Evolutionary conservation across 148 eudicot species (phyloP).

Genomic region (Vaccinium myrtillus): DNA sequence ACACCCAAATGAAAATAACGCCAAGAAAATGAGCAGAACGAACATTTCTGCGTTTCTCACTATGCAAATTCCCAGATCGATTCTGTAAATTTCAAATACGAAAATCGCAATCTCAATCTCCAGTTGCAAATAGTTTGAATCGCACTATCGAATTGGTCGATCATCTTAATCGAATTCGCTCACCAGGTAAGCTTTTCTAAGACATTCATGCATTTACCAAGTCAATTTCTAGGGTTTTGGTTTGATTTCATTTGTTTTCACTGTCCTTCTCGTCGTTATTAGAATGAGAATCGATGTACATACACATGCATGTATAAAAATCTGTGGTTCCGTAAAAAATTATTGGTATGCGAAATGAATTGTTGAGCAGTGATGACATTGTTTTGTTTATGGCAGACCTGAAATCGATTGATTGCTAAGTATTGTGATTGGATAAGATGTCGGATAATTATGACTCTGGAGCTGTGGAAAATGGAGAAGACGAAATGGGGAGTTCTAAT

Average conservation of each 20-base stretch:
- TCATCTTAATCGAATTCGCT: neutral
- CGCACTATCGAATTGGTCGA: neutral
- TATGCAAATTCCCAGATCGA: slow-evolving; percentile 8
- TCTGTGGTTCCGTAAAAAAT: neutral
- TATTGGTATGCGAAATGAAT: neutral
- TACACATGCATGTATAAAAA: neutral
- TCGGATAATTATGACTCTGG: slow-evolving; percentile 31
- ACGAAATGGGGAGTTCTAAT: slow-evolving; percentile 19
- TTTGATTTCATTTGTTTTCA: neutral
- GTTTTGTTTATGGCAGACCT: neutral
- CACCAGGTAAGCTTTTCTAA: neutral
- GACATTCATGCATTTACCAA: neutral
- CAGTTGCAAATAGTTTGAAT: neutral
- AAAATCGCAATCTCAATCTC: neutral
- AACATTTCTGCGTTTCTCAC: slow-evolving; percentile 2
- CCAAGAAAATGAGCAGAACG: neutral
- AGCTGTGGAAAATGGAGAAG: slow-evolving; percentile 19
- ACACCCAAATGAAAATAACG: neutral
- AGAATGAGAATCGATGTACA: neutral
- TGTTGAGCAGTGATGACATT: neutral
- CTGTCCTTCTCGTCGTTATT: neutral
- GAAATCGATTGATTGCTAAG: neutral
- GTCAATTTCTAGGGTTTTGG: slow-evolving; percentile 17
- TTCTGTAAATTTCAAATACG: neutral
- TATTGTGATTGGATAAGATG: slow-evolving; percentile 31